Conservation (phyloP, 2,329 filamentous ascomycete genomes). For the Pseudocercospora musae region DNA sequence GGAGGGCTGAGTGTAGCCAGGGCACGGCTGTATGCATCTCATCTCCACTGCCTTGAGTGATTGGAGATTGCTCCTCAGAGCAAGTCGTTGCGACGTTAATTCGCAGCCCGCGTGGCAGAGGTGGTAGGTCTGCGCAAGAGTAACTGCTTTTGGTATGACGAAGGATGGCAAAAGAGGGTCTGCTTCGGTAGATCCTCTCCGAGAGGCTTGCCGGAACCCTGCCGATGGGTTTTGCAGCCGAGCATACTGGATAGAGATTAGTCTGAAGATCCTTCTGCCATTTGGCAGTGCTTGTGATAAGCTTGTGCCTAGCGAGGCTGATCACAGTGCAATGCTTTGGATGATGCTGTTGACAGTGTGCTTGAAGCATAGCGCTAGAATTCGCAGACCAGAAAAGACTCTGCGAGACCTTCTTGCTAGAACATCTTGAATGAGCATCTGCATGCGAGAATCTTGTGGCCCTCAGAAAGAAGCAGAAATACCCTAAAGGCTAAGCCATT, state of each 20-base stretch:
- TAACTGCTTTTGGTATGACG: not conserved
- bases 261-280: not conserved
- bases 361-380: not conserved
- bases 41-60: not conserved
- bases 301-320: not conserved
- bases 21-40: not conserved
- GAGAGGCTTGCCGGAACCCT: not conserved
- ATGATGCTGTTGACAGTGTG: not conserved
- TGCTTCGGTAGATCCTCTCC: not conserved
- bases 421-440: not conserved
- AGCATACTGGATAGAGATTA: not conserved
- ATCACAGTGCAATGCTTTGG: not conserved
- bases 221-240: not conserved
- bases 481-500: no score
- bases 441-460: not conserved
- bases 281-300: constrained; percentile 1
- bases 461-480: not conserved
- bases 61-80: not conserved
- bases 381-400: not conserved
- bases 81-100: not conserved
- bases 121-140: not conserved
- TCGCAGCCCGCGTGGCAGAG: not conserved
- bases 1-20: not conserved
- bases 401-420: not conserved
- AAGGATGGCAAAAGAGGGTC: not conserved